These are phyloP conservation scores for Fusarium hainanense DNA, from an alignment of 2,329 filamentous ascomycete genomes.

Conservation along the genomic window DNA sequence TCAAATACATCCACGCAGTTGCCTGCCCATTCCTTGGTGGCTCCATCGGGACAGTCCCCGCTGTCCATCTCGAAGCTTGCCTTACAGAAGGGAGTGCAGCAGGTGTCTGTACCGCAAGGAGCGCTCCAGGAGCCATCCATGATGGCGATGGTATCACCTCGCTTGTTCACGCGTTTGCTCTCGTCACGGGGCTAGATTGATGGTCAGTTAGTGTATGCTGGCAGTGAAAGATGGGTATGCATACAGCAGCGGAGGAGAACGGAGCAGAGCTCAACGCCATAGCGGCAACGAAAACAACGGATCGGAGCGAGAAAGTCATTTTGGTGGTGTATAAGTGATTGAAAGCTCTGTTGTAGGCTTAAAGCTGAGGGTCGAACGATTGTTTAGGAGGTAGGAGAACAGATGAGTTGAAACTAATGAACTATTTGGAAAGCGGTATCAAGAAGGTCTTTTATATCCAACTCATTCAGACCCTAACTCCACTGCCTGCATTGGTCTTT, in stretches of 20 bases:
- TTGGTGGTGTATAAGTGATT: background rate
- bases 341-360: rapidly evolving
- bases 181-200: background rate
- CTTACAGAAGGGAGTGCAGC: background rate
- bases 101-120: background rate
- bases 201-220: background rate
- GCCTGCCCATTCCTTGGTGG: background rate
- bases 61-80: background rate
- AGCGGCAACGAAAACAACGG: background rate
- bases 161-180: background rate
- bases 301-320: background rate
- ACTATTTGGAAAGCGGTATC: background rate
- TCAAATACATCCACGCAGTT: background rate
- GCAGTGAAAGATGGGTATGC: background rate
- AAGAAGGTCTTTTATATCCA: background rate
- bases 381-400: background rate
- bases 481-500: rapidly evolving
- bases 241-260: background rate
- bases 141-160: background rate
- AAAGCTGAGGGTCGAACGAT: background rate
- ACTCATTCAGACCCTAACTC: background rate
- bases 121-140: background rate
- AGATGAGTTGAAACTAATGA: background rate
- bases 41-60: background rate
- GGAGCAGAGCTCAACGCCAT: background rate